phyloP scores from a whole-genome alignment of 177 flowering plant species.

The Vitis hybrid region DNA sequence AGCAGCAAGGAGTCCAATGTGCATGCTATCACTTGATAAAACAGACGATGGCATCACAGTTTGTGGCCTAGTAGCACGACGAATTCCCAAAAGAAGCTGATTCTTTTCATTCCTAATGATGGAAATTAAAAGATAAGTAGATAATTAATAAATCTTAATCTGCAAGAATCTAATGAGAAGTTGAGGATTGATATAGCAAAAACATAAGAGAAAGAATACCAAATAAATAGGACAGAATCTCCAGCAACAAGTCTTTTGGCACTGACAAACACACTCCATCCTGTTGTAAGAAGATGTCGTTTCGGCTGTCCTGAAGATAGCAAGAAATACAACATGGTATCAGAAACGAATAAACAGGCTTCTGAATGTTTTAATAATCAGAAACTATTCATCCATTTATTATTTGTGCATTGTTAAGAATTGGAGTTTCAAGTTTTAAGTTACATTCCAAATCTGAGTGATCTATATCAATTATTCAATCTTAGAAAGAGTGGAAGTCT shows the following conservation, averaged over 20 bases:
- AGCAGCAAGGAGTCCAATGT: slow-evolving; percentile 90
- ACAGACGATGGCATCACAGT: slow-evolving; percentile 92
- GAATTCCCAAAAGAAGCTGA: slow-evolving; percentile 76
- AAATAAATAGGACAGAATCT: slow-evolving; percentile 83
- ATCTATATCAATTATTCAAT: too few species aligned
- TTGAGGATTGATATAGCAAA: too few species aligned
- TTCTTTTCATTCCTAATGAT: slow-evolving; percentile 74
- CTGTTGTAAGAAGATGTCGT: slow-evolving; percentile 87
- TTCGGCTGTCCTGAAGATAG: slow-evolving; percentile 77
- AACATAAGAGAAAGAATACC: slow-evolving; percentile 29
- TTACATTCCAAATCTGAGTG: too few species aligned
- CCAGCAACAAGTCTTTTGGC: slow-evolving; percentile 90
- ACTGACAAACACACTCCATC: slow-evolving; percentile 93
- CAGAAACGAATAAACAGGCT: background rate
- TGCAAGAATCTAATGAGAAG: too few species aligned
- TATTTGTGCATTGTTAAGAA: too few species aligned
- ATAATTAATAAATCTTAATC: too few species aligned
- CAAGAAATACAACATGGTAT: background rate
- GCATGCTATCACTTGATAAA: slow-evolving; percentile 91
- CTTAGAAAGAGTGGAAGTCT: too few species aligned
- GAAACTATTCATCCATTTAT: too few species aligned
- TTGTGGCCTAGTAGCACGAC: slow-evolving; percentile 82
- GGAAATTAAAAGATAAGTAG: background rate
- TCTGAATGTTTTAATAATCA: too few species aligned
- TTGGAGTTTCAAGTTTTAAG: too few species aligned